These are phyloP conservation scores for Xylaria sp. DNA, from an alignment of 2,329 filamentous ascomycete genomes.

Conservation along the genomic window DNA sequence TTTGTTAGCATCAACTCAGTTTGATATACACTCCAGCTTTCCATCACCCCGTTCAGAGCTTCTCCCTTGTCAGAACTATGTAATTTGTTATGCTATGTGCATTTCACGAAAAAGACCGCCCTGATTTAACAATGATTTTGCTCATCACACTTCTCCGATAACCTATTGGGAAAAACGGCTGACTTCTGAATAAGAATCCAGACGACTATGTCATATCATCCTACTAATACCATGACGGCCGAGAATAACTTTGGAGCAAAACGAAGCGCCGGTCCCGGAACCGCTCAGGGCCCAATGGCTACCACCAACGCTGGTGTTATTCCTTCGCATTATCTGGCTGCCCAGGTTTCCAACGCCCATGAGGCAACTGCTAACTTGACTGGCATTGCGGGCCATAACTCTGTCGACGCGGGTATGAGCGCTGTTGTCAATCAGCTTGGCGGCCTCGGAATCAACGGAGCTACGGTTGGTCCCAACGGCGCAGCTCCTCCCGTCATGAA, in stretches of 20 bases:
- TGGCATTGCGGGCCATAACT: constrained; percentile 36
- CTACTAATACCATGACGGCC: constrained; percentile 39
- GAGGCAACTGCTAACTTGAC: constrained; percentile 38
- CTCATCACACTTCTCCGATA: neutral
- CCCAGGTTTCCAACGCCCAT: constrained; percentile 40
- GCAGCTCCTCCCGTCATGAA: constrained; percentile 47
- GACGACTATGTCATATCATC: constrained; percentile 43
- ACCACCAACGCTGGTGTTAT: constrained; percentile 36
- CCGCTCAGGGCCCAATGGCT: constrained; percentile 40
- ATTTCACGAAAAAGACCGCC: neutral
- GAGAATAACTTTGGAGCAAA: constrained; percentile 44
- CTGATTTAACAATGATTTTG: neutral
- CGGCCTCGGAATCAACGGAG: constrained; percentile 50
- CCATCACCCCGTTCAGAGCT: neutral
- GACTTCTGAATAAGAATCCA: constrained; percentile 16
- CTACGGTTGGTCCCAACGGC: constrained; percentile 39
- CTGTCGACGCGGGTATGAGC: constrained; percentile 44
- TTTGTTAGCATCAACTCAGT: neutral
- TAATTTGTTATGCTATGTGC: neutral
- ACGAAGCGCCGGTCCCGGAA: constrained; percentile 39
- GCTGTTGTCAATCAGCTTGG: constrained; percentile 48
- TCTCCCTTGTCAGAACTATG: neutral
- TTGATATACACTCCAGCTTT: neutral
- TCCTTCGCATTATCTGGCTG: constrained; percentile 42
- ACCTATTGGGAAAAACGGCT: constrained; percentile 10